These are phyloP conservation scores for Pyricularia sp. DNA, from an alignment of 2,329 filamentous ascomycete species.

Conservation along the genomic window DNA sequence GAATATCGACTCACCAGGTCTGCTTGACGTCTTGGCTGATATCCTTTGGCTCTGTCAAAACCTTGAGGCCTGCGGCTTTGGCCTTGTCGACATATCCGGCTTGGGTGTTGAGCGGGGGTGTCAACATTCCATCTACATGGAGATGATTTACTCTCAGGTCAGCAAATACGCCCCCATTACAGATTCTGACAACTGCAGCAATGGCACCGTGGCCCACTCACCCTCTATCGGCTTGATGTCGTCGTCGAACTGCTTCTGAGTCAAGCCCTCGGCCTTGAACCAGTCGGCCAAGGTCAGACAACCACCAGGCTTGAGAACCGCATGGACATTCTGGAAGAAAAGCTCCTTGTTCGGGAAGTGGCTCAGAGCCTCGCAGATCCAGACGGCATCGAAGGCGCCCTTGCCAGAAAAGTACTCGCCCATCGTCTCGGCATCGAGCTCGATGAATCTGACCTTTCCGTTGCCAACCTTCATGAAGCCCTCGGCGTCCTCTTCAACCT, in stretches of 20 bases:
- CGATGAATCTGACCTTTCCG: slow-evolving; percentile 43
- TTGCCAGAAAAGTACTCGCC: slow-evolving; percentile 35
- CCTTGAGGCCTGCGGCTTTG: slow-evolving; percentile 34
- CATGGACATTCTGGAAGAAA: slow-evolving; percentile 44
- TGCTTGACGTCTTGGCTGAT: slow-evolving; percentile 49
- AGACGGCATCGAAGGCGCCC: slow-evolving; percentile 43
- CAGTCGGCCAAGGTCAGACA: slow-evolving; percentile 51
- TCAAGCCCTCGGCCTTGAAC: slow-evolving; percentile 45
- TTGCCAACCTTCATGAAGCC: slow-evolving; percentile 28
- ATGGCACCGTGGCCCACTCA: slow-evolving; percentile 13
- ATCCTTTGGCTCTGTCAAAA: slow-evolving; percentile 38
- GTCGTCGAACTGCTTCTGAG: slow-evolving; percentile 30
- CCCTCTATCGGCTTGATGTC: slow-evolving; percentile 53
- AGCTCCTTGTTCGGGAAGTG: slow-evolving; percentile 50
- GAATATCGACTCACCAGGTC: slow-evolving; percentile 39
- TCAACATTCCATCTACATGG: slow-evolving; percentile 45
- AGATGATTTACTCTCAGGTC: too few relatives aligned
- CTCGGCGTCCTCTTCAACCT: slow-evolving; percentile 15
- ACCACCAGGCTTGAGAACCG: slow-evolving; percentile 36
- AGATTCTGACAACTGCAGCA: background rate
- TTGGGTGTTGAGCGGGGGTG: slow-evolving; percentile 45
- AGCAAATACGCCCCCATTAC: background rate
- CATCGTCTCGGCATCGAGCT: slow-evolving; percentile 54
- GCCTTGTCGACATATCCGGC: slow-evolving; percentile 43
- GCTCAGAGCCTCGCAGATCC: slow-evolving; percentile 53